Conservation (phyloP, 805 yeast genomes). For the Ogataea philodendri region DNA sequence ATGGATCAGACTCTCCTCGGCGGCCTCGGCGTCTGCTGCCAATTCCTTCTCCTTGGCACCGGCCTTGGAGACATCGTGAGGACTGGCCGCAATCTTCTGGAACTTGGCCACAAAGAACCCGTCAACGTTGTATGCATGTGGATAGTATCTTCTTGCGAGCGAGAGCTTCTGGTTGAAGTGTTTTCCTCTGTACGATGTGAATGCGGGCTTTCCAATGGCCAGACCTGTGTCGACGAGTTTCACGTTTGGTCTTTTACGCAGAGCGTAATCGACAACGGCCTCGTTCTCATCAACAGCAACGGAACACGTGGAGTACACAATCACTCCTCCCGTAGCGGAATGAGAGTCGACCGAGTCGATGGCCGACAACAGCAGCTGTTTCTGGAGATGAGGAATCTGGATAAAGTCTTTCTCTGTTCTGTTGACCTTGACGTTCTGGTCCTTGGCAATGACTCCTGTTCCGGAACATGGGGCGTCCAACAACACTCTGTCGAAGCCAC, state of each 20-base stretch:
- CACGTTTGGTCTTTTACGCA: slow-evolving; percentile 94
- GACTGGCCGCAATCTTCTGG: slow-evolving; percentile 83
- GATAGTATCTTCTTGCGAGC: slow-evolving; percentile 92
- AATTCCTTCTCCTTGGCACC: slow-evolving; percentile 86
- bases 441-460: slow-evolving; percentile 98
- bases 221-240: slow-evolving; percentile 89
- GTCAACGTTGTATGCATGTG: slow-evolving; percentile 97
- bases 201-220: slow-evolving; percentile 94
- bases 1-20: slow-evolving; percentile 74
- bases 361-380: slow-evolving; percentile 88
- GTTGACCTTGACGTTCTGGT: slow-evolving; percentile 87
- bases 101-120: slow-evolving; percentile 98
- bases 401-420: slow-evolving; percentile 96
- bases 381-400: slow-evolving; percentile 94
- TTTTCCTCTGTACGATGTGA: slow-evolving; percentile 90
- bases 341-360: slow-evolving; percentile 96
- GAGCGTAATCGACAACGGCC: slow-evolving; percentile 96
- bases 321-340: slow-evolving; percentile 87
- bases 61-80: slow-evolving; percentile 80
- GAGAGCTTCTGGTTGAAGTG: slow-evolving; percentile 74
- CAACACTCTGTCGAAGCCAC: slow-evolving; percentile 93
- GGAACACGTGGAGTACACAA: slow-evolving; percentile 97
- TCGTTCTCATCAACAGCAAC: slow-evolving; percentile 98
- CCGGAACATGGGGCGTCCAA: slow-evolving; percentile 99
- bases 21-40: slow-evolving; percentile 74